Evolutionary conservation across 805 yeast species (phyloP), one percentile per base, ranked within the genome.

Genomic region (Starmerella cellae): DNA sequence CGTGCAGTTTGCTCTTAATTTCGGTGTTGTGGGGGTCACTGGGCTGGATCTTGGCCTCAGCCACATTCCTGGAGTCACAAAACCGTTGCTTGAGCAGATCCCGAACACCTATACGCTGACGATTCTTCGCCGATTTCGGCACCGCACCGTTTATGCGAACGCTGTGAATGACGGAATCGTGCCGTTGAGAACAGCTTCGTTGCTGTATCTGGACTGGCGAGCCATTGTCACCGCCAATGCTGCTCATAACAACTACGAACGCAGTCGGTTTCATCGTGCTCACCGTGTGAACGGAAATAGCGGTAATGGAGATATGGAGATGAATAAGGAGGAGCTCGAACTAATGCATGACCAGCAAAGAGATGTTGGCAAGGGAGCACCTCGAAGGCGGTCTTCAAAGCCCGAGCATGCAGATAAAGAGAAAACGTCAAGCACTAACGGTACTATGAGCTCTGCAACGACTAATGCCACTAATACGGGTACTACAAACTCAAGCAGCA

Each of bases 81-180:
- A 70, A 50, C 94, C 96, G 0, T 60, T 91, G 13, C 62, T 91
- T 32, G 75, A 82, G 47, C 62, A 82, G 21, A 64, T 88, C 3
- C 93, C 96, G 0, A 67, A 79, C 1, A 77, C 81, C 5, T 82
- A 87, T 2, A 79, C 88, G 0, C 77, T 79, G 47, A 62, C 61
- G 28, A 67, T 80, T 0, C 67, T 88, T 45, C 71, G 73, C 44
- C 60, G 62, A 44, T 88, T 91, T 61, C 58, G 67, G 33, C 64
- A 79, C 46, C 67, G 96, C 48, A 84, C 95, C 0, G 64, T 81
- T 0, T 91, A 91, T 60, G 95, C 97, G 0, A 91, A 91, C 61
- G 78, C 82, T 0, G 68, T 82, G 17, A 79, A 91, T 60, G 98
- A 91, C 62, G 98, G 98, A 2, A 85, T 91, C 41, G 98, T 91